Evolutionary conservation across 768 basidiomycete species (phyloP).

Genomic region (Tephrocybe sp.): DNA sequence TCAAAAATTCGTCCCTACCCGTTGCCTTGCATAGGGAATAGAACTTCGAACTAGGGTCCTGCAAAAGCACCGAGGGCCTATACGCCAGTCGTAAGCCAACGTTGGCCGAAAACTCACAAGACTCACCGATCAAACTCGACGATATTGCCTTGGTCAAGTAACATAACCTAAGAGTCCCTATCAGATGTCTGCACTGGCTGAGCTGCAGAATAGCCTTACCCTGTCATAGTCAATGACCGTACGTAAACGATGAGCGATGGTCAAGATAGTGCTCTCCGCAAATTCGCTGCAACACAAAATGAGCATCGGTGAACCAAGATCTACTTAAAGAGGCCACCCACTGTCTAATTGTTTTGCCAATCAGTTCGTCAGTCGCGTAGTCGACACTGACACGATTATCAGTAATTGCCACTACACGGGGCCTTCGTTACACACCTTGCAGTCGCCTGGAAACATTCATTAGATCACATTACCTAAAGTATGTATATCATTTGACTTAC

Average conservation of each 20-base stretch:
- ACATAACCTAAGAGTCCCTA: conserved; percentile 55
- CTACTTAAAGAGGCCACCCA: too few relatives aligned
- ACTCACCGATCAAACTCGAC: conserved; percentile 68
- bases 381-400: conserved; percentile 53
- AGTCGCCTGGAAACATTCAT: conserved; percentile 48
- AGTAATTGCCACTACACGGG: neutral
- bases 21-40: conserved; percentile 71
- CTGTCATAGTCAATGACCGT: conserved; percentile 86
- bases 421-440: conserved; percentile 47
- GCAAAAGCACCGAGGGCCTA: conserved; percentile 56
- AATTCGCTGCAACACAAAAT: conserved; percentile 58
- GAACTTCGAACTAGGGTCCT: conserved; percentile 60
- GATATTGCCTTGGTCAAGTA: conserved; percentile 78
- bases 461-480: conserved; percentile 1
- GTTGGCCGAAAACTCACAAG: neutral
- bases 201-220: conserved; percentile 39
- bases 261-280: conserved; percentile 77
- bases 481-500: conserved; percentile 29
- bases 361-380: conserved; percentile 88
- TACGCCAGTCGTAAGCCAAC: neutral
- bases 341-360: conserved; percentile 80
- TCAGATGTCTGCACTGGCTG: neutral
- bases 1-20: conserved; percentile 68
- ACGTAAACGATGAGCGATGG: conserved; percentile 78
- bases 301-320: neutral